Evolutionary conservation across 768 basidiomycete genomes (phyloP).

Genomic region (Suillus plorans): DNA sequence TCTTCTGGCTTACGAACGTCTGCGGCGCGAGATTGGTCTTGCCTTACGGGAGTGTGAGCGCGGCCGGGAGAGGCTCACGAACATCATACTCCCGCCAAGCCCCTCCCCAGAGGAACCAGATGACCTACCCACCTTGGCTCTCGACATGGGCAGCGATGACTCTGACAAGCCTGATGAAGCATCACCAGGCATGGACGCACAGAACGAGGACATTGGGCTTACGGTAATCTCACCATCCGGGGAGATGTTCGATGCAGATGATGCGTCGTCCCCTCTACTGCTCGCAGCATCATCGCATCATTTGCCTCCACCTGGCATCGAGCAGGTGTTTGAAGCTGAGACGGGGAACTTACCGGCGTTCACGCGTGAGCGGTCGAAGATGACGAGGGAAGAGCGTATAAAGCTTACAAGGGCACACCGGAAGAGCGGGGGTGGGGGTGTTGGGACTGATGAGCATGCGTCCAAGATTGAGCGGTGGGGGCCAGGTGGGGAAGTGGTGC

Average conservation of each 20-base stretch:
- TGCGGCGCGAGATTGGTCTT: slow-evolving; percentile 73
- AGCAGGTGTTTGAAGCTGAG: slow-evolving; percentile 84
- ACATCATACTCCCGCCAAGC: slow-evolving; percentile 49
- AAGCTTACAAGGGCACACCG: slow-evolving; percentile 53
- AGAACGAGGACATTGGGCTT: slow-evolving; percentile 10
- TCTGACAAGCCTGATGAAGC: slow-evolving; percentile 49
- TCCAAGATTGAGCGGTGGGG: slow-evolving; percentile 55
- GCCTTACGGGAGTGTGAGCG: slow-evolving; percentile 83
- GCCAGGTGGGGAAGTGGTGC: slow-evolving; percentile 76
- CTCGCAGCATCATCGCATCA: slow-evolving; percentile 49
- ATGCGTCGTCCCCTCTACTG: slow-evolving; percentile 57
- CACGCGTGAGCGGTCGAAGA: slow-evolving; percentile 58
- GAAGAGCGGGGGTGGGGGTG: slow-evolving; percentile 36
- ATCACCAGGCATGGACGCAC: slow-evolving; percentile 35
- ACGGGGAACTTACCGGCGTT: slow-evolving; percentile 35
- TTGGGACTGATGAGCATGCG: slow-evolving; percentile 21
- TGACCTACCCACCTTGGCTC: slow-evolving; percentile 49
- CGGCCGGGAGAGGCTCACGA: slow-evolving; percentile 63
- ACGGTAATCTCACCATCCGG: slow-evolving; percentile 22
- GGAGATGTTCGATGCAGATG: slow-evolving; percentile 40
- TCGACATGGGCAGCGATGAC: slow-evolving; percentile 52
- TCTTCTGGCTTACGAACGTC: slow-evolving; percentile 69
- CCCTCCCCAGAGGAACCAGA: slow-evolving; percentile 35
- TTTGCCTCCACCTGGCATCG: slow-evolving; percentile 65
- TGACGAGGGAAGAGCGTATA: slow-evolving; percentile 78